Evolutionary conservation across 2,329 filamentous ascomycete genomes (phyloP), one percentile per base, ranked within the genome.

Genomic region (Periconia digitata): DNA sequence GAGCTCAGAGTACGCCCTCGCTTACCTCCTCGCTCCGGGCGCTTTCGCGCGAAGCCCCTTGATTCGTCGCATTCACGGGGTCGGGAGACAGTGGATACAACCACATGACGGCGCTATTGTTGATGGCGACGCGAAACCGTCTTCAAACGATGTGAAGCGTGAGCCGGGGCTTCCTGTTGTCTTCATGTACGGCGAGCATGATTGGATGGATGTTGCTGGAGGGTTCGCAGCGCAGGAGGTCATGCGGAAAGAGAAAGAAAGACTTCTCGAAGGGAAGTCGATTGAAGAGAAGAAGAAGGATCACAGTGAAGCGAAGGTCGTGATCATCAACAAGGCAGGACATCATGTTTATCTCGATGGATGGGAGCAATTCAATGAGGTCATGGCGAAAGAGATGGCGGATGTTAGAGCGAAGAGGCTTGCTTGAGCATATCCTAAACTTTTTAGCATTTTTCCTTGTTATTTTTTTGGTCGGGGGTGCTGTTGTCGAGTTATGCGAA

Each of bases 201-300:
- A 99, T 76, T 99, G 94, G 94, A 99, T 99, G 94, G 94, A 99
- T 58, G 85, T 94, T 8, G 84, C 85, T 0, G 94, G 92, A 22
- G 94, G 94, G 0, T 83, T 85, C 40, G 90, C 88, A 0, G 85
- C 92, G 0, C 83, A 88, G 64, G 83, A 92, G 72, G 91, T 87
- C 69, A 80, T 97, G 12, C 85, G 89, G 51, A 79, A 85, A 49
- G 84, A 86, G 54, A 82, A 81, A 55, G 72, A 74, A 21, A 81
- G 82, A 42, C 77, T 81, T 0, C 73, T 96, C 3, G 27, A 32
- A 15, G n/a, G 27, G 5, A 32, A 10, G 10, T 72, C 79, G 12
- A 71, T 79, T 18, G 86, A 90, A 48, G 88, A 95, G 70, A 83
- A 79, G 69, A 73, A 76, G 49, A 75, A 74, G 3, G 92, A 96